These are phyloP conservation scores for Arthrobotrys sphaeroides DNA, from an alignment of 2,329 filamentous ascomycete genomes.

Conservation along the genomic window DNA sequence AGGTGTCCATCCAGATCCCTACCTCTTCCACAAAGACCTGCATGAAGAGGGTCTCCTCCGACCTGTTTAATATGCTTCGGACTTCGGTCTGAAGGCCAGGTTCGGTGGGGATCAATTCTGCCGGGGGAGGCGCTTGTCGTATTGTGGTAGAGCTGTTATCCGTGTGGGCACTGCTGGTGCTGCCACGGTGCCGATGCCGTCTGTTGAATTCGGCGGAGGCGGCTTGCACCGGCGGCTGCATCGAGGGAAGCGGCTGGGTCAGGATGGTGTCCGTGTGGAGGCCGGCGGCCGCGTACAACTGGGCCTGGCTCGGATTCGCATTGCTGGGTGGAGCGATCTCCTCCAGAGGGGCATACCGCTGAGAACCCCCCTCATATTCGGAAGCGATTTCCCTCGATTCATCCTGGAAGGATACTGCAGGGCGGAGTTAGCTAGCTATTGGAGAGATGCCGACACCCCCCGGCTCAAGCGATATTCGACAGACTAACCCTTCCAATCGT, in stretches of 20 bases:
- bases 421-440: conserved; percentile 34
- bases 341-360: conserved; percentile 73
- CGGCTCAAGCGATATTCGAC: conserved; percentile 26
- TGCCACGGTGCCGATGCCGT: conserved; percentile 54
- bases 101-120: conserved; percentile 56
- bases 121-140: conserved; percentile 54
- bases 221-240: conserved; percentile 32
- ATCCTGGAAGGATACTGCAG: conserved; percentile 78
- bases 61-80: conserved; percentile 73
- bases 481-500: conserved; percentile 72
- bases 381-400: conserved; percentile 90
- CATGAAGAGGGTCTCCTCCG: conserved; percentile 87
- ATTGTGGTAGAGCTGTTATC: conserved; percentile 53
- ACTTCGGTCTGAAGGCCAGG: conserved; percentile 63
- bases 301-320: conserved; percentile 58
- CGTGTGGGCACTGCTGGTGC: conserved; percentile 54
- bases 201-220: conserved; percentile 26
- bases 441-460: background rate
- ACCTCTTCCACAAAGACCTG: conserved; percentile 92
- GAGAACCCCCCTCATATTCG: conserved; percentile 82
- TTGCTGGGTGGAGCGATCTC: conserved; percentile 60
- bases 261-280: conserved; percentile 20
- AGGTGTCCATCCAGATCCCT: conserved; percentile 90
- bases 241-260: conserved; percentile 43
- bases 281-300: conserved; percentile 21